Evolutionary conservation across 768 basidiomycete species (phyloP).

Genomic region (Tulasnella calospora): DNA sequence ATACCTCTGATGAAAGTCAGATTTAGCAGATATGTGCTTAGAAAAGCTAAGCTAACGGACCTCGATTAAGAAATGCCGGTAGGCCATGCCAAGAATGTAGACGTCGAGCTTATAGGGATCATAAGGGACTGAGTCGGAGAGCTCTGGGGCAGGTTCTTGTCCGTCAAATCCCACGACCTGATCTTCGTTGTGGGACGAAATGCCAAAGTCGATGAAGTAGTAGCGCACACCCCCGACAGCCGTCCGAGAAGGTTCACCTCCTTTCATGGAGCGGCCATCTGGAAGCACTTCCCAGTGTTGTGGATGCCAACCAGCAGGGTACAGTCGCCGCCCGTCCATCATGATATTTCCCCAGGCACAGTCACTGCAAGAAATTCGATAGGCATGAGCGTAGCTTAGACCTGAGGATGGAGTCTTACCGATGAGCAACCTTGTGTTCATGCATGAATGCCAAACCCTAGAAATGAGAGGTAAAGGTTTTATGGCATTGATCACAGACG

Average conservation of each 20-base stretch:
- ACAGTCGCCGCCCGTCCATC: slow-evolving; percentile 20
- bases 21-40: neutral
- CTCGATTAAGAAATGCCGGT: slow-evolving; percentile 7
- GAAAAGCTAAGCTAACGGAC: neutral
- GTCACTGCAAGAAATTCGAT: slow-evolving; percentile 4
- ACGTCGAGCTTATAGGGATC: slow-evolving; percentile 23
- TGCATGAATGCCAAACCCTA: slow-evolving; percentile 22
- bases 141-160: slow-evolving; percentile 15
- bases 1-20: neutral
- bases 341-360: slow-evolving; percentile 21
- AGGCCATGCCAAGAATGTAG: slow-evolving; percentile 18
- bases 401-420: slow-evolving; percentile 6
- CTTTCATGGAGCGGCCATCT: slow-evolving; percentile 2
- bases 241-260: slow-evolving; percentile 2
- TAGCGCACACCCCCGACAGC: slow-evolving; percentile 18
- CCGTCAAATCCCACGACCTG: neutral
- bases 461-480: neutral
- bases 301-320: slow-evolving; percentile 10
- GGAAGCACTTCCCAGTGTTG: neutral
- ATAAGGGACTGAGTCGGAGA: slow-evolving; percentile 16
- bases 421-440: slow-evolving; percentile 23
- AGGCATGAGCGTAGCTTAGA: neutral
- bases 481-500: neutral
- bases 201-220: slow-evolving; percentile 25
- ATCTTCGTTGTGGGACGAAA: slow-evolving; percentile 6